Base-by-base conservation (phyloP, 352 stramenopile species). In the Elongisporangium senticosum region DNA sequence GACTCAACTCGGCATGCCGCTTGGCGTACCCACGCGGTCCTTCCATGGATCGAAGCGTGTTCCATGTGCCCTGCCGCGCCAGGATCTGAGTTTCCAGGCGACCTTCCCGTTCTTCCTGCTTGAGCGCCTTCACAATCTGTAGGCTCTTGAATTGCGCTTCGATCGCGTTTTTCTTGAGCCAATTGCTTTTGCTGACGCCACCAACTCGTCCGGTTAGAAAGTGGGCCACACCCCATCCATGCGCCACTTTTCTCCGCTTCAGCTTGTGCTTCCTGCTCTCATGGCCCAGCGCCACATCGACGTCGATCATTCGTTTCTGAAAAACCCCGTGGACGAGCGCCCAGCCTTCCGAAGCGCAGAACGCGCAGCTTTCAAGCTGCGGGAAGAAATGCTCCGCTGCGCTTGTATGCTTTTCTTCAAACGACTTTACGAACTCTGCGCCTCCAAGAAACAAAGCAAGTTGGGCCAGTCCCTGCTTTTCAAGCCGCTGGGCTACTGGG, bases 301-400 rank as follows among this genome's bases (percentile, higher is more conserved):
- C 52, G 0, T 63, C 50, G 47, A 83, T 55, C 28, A 65, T 72
- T 7, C 73, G 67, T 55, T 78, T 75, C 24, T 83, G 62, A 33
- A 90, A 93, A 5, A 93, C 78, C 10, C 82, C 82, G 47, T 93
- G 82, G 14, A 93, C 84, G 8, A 93, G n/a, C 2, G 84, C 74
- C 74, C 76, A 90, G 14, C 84, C 82, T 62, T 93, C 82, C 0
- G 76, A 89, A 10, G 71, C 64, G 48, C 79, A 90, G 55, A 87
- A 90, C 15, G 61, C 49, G 39, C 79, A 90, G 17, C 66, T 56
- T 0, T 55, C 58, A 0, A 93, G 64, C 43, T 93, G 84, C 24
- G 72, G 57, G 33, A 93, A 91, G 24, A 72, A 80, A 53, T 78
- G 58, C 39, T 79, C 64, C 0, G 65, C 55, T 20, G 76, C 81